Evolutionary conservation across 164 flowering plant species (phyloP).

Genomic region (Stephania cephalantha): DNA sequence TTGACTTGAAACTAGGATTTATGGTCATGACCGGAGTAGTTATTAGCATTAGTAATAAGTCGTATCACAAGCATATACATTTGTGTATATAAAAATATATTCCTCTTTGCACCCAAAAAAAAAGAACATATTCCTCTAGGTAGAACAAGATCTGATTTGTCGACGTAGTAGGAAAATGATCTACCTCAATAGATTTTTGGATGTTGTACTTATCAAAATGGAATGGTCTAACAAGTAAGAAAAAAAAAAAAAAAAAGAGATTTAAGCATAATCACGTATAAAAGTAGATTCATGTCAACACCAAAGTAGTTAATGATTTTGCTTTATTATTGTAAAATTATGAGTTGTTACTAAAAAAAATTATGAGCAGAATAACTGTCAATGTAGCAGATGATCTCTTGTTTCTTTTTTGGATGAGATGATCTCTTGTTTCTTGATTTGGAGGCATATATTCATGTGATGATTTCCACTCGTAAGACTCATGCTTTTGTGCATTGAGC

Average conservation of each 20-base stretch:
- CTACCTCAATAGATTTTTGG: background rate
- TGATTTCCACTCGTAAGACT: too few relatives aligned
- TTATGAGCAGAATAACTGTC: background rate
- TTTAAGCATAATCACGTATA: background rate
- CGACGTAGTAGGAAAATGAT: too few relatives aligned
- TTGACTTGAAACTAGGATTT: too few relatives aligned
- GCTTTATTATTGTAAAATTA: background rate
- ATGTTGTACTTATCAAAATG: background rate
- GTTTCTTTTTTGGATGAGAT: background rate
- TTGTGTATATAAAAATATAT: too few relatives aligned
- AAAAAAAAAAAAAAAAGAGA: too few relatives aligned
- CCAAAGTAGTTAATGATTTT: background rate
- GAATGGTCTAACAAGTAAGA: background rate
- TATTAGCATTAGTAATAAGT: background rate
- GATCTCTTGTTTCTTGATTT: background rate
- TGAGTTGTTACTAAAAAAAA: too few relatives aligned
- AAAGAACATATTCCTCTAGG: too few relatives aligned
- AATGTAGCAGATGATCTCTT: too few relatives aligned
- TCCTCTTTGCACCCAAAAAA: too few relatives aligned
- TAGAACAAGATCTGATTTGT: too few relatives aligned
- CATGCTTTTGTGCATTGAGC: background rate
- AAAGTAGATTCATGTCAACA: background rate
- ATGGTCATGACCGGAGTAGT: background rate
- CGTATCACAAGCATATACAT: background rate
- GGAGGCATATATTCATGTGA: background rate